These are phyloP conservation scores for Penicillium flavigenum DNA, from an alignment of 495 filamentous ascomycete genomes.

Conservation along the genomic window DNA sequence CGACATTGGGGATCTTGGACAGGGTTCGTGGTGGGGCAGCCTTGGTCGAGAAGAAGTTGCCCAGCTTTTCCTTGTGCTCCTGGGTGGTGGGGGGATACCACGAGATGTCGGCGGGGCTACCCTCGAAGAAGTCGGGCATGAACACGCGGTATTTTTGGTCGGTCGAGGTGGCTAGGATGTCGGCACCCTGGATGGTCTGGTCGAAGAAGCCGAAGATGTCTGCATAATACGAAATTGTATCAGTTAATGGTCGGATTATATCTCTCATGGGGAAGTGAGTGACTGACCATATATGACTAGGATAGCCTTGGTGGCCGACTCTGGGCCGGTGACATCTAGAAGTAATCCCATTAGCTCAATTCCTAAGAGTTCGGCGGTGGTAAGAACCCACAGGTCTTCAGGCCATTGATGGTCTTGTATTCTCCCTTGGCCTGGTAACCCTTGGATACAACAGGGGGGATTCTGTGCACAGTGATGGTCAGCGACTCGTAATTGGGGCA, in stretches of 20 bases:
- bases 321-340: constrained; percentile 54
- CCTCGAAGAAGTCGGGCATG: constrained; percentile 60
- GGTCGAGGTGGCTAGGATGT: constrained; percentile 51
- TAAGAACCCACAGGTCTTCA: constrained; percentile 57
- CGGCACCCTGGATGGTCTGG: constrained; percentile 58
- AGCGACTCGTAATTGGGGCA: neutral
- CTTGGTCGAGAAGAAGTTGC: constrained; percentile 71
- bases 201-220: constrained; percentile 58
- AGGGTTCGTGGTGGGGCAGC: constrained; percentile 64
- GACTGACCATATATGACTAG: constrained; percentile 51
- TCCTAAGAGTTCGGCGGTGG: neutral
- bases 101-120: constrained; percentile 44
- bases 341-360: constrained; percentile 9
- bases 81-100: constrained; percentile 75
- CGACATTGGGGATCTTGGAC: constrained; percentile 59
- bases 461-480: constrained; percentile 20
- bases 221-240: constrained; percentile 11
- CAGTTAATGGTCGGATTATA: neutral
- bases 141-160: constrained; percentile 56
- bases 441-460: constrained; percentile 56
- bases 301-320: constrained; percentile 52
- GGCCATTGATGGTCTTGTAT: constrained; percentile 59
- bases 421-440: constrained; percentile 60
- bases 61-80: constrained; percentile 75
- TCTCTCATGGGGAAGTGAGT: neutral